Percentiles rank a stretch among this genome's conserved stretches.
Conservation (phyloP, 2,329 filamentous ascomycete genomes). For the Colletotrichum navitas region DNA sequence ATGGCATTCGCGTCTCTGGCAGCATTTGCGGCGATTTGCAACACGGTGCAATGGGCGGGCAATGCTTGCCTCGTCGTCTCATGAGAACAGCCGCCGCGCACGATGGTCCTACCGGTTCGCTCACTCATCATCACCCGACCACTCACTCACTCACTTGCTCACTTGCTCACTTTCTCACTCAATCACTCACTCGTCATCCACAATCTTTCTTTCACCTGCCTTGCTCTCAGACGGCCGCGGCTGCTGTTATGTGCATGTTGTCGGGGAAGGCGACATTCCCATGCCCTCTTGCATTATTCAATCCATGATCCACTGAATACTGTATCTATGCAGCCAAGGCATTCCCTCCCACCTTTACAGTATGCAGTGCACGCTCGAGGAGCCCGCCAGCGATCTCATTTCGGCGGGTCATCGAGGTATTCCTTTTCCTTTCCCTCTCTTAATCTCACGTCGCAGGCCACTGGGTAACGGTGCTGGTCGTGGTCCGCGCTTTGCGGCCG, state of each 20-base stretch:
- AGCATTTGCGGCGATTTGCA: conserved; percentile 6
- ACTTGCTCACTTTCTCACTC: too few species aligned
- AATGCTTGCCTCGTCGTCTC: conserved; percentile 16
- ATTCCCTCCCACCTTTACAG: conserved; percentile 3
- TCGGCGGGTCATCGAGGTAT: conserved; percentile 25
- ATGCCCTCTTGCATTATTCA: not conserved
- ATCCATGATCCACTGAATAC: not conserved
- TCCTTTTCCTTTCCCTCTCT: not conserved
- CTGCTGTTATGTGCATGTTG: not conserved
- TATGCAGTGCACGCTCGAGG: not conserved
- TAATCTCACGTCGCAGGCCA: not conserved
- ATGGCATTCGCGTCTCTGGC: conserved; percentile 20
- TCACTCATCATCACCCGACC: not conserved
- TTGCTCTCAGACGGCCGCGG: conserved; percentile 10
- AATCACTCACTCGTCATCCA: not conserved
- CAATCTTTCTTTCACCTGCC: not conserved
- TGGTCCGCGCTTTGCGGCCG: not conserved
- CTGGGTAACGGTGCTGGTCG: not conserved
- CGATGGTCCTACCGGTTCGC: not conserved
- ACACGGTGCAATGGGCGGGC: conserved; percentile 6
- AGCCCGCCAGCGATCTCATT: conserved; percentile 20
- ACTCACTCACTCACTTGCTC: not conserved
- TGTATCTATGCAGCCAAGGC: conserved; percentile 12
- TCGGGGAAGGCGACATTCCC: not conserved
- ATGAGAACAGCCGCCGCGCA: too few species aligned